phyloP scores from a whole-genome alignment of 257 asterid genomes.

The Agastache rugosa region DNA sequence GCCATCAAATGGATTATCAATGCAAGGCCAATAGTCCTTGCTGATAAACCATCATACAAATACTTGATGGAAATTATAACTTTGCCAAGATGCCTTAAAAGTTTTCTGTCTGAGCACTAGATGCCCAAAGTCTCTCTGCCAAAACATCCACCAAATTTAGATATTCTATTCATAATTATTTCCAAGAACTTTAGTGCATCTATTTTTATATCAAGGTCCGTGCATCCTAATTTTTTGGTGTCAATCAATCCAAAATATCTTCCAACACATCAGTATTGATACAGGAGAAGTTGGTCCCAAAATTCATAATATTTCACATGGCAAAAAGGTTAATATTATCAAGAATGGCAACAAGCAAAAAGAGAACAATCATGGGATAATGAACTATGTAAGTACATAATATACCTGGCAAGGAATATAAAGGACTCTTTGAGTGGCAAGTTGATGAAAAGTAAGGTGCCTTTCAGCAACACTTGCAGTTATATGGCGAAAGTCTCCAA shows the following conservation, averaged over 20 bases:
- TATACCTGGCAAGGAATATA: slow-evolving; percentile 95
- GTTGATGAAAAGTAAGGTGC: slow-evolving; percentile 88
- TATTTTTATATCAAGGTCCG: not conserved
- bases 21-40: slow-evolving; percentile 5
- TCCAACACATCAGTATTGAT: slow-evolving; percentile 4
- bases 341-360: slow-evolving; percentile 9
- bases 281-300: not conserved
- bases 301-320: slow-evolving; percentile 12
- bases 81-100: slow-evolving; percentile 21
- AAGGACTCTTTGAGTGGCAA: slow-evolving; percentile 82
- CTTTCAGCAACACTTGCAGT: slow-evolving; percentile 81
- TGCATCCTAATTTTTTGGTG: not conserved
- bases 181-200: slow-evolving; percentile 3
- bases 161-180: slow-evolving; percentile 12
- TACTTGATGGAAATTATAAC: not conserved
- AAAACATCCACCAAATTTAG: slow-evolving; percentile 6
- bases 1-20: not conserved
- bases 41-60: not conserved
- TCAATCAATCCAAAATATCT: slow-evolving; percentile 5
- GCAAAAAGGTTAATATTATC: slow-evolving; percentile 15
- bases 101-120: not conserved
- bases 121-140: not conserved
- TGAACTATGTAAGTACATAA: slow-evolving; percentile 20
- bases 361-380: slow-evolving; percentile 7
- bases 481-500: slow-evolving; percentile 77